Evolutionary conservation across 1,284 basidiomycete species (phyloP).

Genomic region (Boletus mariae): DNA sequence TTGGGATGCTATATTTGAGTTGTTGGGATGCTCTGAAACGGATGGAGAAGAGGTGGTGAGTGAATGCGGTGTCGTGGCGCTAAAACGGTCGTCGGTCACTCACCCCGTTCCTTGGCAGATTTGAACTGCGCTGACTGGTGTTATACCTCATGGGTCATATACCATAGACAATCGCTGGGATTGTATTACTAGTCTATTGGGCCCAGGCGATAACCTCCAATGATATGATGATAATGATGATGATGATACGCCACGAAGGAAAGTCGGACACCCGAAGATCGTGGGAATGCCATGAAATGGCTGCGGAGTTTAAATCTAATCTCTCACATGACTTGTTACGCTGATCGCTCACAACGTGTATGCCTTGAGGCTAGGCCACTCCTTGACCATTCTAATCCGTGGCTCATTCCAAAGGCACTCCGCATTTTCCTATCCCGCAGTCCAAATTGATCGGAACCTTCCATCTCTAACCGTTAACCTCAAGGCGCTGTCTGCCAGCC

Average conservation of each 20-base stretch:
- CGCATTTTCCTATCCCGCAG: constrained; percentile 17
- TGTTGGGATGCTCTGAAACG: constrained; percentile 18
- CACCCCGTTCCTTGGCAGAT: not conserved
- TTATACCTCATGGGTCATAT: constrained; percentile 10
- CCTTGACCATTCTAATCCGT: not conserved
- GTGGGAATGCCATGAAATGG: not conserved
- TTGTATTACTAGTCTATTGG: too few species aligned
- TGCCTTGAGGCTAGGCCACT: not conserved
- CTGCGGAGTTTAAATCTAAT: not conserved
- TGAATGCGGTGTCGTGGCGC: not conserved
- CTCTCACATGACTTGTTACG: too few species aligned
- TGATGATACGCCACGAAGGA: too few species aligned
- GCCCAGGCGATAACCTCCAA: too few species aligned
- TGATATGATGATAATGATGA: not conserved
- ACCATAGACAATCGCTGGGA: not conserved
- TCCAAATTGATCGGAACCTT: constrained; percentile 12
- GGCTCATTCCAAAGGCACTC: constrained; percentile 15
- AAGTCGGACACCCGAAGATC: not conserved
- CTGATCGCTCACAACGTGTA: not conserved
- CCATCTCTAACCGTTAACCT: not conserved
- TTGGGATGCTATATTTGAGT: constrained; percentile 36
- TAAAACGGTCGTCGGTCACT: too few species aligned
- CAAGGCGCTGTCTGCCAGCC: constrained; percentile 24
- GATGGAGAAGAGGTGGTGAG: constrained; percentile 17
- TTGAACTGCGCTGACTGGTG: not conserved